These are phyloP conservation scores for Suillus occidentalis DNA, from an alignment of 768 basidiomycete species.

Conservation along the genomic window DNA sequence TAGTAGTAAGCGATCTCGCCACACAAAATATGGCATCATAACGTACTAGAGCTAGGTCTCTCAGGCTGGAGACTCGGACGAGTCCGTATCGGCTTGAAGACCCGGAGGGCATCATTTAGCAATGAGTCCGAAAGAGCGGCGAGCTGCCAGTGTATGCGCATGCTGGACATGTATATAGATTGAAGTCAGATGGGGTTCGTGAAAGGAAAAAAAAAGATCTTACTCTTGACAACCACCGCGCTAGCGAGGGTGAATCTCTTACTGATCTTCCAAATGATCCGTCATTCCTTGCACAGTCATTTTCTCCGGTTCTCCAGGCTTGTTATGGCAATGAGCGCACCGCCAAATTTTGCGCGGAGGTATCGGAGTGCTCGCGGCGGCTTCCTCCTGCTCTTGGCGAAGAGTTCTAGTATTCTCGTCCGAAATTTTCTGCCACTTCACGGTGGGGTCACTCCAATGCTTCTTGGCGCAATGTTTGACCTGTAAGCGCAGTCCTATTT, in stretches of 20 bases:
- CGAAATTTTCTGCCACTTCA: background rate
- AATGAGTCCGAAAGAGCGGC: no score
- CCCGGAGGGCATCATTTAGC: no score
- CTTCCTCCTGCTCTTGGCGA: background rate
- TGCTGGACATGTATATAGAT: no score
- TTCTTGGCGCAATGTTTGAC: background rate
- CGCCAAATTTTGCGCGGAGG: constrained; percentile 1
- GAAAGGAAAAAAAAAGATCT: no score
- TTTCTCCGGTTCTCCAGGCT: background rate
- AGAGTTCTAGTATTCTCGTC: background rate
- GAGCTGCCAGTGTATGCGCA: no score
- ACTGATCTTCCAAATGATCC: constrained; percentile 1
- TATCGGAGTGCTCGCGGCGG: background rate
- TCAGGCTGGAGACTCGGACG: no score
- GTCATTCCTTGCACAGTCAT: background rate
- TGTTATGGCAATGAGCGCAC: background rate
- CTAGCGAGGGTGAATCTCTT: background rate
- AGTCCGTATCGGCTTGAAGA: no score
- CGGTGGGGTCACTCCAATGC: background rate
- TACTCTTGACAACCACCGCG: no score
- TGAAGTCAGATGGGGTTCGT: no score
- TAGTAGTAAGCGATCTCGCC: no score
- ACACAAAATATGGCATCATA: no score
- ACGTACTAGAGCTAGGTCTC: no score
- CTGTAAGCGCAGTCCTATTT: background rate